Conservation (phyloP, 2,329 filamentous ascomycete species). For the Penicillium sp. region DNA sequence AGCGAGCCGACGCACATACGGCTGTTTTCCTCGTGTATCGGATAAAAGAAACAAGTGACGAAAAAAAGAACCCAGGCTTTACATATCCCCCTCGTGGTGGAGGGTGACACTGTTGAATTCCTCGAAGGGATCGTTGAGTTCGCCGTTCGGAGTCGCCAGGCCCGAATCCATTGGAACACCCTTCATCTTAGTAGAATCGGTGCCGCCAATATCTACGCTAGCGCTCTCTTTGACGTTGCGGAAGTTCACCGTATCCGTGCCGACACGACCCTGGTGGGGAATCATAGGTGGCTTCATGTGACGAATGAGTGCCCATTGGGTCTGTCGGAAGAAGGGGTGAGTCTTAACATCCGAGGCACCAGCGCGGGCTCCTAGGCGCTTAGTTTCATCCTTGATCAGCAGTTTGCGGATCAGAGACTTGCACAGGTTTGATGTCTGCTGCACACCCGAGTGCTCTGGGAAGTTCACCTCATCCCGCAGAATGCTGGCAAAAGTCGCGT, state of each 20-base stretch:
- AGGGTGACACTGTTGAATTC: constrained; percentile 98
- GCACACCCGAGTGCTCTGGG: constrained; percentile 79
- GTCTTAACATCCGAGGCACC: constrained; percentile 96
- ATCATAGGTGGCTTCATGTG: constrained; percentile 98
- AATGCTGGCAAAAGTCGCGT: constrained; percentile 97
- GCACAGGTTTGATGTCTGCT: constrained; percentile 89
- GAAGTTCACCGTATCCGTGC: constrained; percentile 94
- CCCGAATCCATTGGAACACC: constrained; percentile 86
- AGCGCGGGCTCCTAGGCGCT: constrained; percentile 86
- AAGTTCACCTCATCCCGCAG: constrained; percentile 93
- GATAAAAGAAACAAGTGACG: constrained; percentile 14
- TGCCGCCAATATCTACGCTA: constrained; percentile 70
- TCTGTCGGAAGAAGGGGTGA: constrained; percentile 93
- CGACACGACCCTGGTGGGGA: constrained; percentile 76
- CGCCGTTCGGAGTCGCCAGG: constrained; percentile 78
- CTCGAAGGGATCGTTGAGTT: constrained; percentile 86
- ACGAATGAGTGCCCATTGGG: constrained; percentile 93
- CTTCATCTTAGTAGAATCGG: constrained; percentile 54
- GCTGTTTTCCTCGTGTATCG: constrained; percentile 16
- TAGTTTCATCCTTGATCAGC: constrained; percentile 95
- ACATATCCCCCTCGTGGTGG: constrained; percentile 82
- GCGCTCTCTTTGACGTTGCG: constrained; percentile 96
- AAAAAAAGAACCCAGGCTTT: constrained; percentile 13
- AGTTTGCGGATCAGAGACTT: constrained; percentile 96
- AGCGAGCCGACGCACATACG: constrained; percentile 28